These are phyloP conservation scores for Leptographium procerum DNA, from an alignment of 2,329 filamentous ascomycete genomes.

Conservation along the genomic window DNA sequence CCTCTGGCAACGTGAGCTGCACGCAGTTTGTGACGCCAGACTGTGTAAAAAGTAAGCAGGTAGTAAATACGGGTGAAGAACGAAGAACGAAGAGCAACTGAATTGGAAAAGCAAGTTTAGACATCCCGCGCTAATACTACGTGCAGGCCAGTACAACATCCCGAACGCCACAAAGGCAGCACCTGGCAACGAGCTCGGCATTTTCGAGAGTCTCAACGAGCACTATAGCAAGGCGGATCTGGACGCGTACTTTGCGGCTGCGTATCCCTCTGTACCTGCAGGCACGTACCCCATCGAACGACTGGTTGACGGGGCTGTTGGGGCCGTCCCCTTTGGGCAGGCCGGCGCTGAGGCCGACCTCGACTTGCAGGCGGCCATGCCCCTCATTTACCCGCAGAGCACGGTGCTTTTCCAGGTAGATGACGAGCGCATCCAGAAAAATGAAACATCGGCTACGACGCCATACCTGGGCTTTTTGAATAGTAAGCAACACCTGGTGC, in stretches of 20 bases:
- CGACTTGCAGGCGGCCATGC: slow-evolving; percentile 35
- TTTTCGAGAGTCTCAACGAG: slow-evolving; percentile 16
- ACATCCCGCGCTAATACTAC: background rate
- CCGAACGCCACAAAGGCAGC: slow-evolving; percentile 12
- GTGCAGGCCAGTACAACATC: slow-evolving; percentile 14
- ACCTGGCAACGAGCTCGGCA: slow-evolving; percentile 16
- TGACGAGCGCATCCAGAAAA: slow-evolving; percentile 20
- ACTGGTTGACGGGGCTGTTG: slow-evolving; percentile 16
- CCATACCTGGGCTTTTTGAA: slow-evolving; percentile 15
- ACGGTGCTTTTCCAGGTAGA: slow-evolving; percentile 21
- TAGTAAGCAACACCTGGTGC: slow-evolving; percentile 5
- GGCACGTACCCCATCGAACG: slow-evolving; percentile 18
- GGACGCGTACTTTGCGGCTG: slow-evolving; percentile 13
- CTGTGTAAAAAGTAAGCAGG: slow-evolving; percentile 10
- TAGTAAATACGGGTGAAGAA: background rate
- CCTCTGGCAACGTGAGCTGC: slow-evolving; percentile 8
- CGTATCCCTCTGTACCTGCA: slow-evolving; percentile 14
- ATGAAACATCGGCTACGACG: slow-evolving; percentile 9
- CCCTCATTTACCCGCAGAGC: slow-evolving; percentile 38
- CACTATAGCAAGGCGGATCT: slow-evolving; percentile 18
- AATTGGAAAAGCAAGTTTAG: background rate
- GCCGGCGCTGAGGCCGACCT: slow-evolving; percentile 28
- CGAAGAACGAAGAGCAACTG: too few species aligned
- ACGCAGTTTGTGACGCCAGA: slow-evolving; percentile 10
- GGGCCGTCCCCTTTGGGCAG: slow-evolving; percentile 2